Base-by-base conservation (phyloP, 352 stramenopile genomes). In the Globisporangium canariense region DNA sequence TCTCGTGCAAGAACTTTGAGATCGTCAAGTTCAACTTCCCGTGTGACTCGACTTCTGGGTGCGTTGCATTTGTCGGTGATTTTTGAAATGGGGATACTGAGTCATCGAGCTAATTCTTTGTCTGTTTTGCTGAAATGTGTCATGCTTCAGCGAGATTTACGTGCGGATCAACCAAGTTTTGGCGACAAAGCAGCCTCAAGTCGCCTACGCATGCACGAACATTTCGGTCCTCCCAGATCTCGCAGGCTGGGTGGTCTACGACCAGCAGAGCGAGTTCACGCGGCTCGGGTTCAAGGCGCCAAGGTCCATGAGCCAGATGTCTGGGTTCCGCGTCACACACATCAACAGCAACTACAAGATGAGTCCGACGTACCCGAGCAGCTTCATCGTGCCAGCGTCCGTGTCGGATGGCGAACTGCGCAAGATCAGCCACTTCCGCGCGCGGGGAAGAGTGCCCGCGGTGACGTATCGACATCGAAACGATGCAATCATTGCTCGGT, bases 391-490 rank as follows among this genome's bases (percentile, higher is more conserved):
- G 2, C 97, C 97, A 10, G 78, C 88, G 0, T 80, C 84, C 0
- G 77, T 99, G 6, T 91, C 93, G n/a, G 96, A 98, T 62, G 91
- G 82, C 7, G 89, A 98, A 28, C 64, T 98, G 20, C 73, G 79
- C 38, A 88, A 91, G 43, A 94, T 97, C 10, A 89, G 80, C 34
- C 70, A 83, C 52, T 99, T 98, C 66, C 88, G 97, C 58, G 91
- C 86, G 6, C 90, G 96, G 66, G 93, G 94, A 49, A 90, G 97
- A 28, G 83, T 99, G 2, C 94, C 95, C 0, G 85, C 87, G 9
- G 76, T 99, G 32, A 97, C 93, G 2, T 99, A 97, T 75, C 80
- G 88, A 4, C 86, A 94, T 70, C 72, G 76, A 5, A 97, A 98
- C 70, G 90, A 96, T 47, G 90, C 92, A 1, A 75, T 94, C n/a